Percentiles rank a stretch among this genome's conserved stretches.
These are phyloP conservation scores for Wickerhamomyces sydowiorum DNA, from an alignment of 805 yeast genomes.

Conservation along the genomic window DNA sequence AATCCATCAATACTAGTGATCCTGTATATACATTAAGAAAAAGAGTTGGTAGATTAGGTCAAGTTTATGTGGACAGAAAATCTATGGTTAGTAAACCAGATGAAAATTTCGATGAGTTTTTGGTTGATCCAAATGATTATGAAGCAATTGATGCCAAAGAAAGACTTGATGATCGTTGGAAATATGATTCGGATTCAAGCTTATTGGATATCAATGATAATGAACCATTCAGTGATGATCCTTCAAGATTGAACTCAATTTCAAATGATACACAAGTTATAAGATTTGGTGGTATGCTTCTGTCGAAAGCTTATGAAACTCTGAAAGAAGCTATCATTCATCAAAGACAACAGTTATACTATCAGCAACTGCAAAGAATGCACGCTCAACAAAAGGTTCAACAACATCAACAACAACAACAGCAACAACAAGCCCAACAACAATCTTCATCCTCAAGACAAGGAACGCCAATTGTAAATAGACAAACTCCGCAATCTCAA, in stretches of 20 bases:
- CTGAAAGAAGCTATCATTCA: constrained; percentile 69
- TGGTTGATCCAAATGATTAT: constrained; percentile 24
- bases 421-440: neutral
- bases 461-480: neutral
- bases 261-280: constrained; percentile 84
- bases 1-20: constrained; percentile 30
- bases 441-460: neutral
- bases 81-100: constrained; percentile 36
- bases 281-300: constrained; percentile 85
- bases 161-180: constrained; percentile 60
- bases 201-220: constrained; percentile 29
- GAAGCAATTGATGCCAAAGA: constrained; percentile 32
- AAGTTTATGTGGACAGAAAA: constrained; percentile 70
- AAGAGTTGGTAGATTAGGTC: constrained; percentile 68
- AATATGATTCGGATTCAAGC: constrained; percentile 50
- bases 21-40: constrained; percentile 58
- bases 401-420: constrained; percentile 5
- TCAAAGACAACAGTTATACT: constrained; percentile 49
- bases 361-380: constrained; percentile 23
- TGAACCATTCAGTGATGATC: constrained; percentile 65
- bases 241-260: constrained; percentile 76
- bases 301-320: constrained; percentile 80
- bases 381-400: constrained; percentile 23
- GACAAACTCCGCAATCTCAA: neutral
- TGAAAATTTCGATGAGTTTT: constrained; percentile 36